Evolutionary conservation across 148 eudicot genomes (phyloP), one percentile per base, ranked within the genome.

Genomic region (Heliamphora exappendiculata): DNA sequence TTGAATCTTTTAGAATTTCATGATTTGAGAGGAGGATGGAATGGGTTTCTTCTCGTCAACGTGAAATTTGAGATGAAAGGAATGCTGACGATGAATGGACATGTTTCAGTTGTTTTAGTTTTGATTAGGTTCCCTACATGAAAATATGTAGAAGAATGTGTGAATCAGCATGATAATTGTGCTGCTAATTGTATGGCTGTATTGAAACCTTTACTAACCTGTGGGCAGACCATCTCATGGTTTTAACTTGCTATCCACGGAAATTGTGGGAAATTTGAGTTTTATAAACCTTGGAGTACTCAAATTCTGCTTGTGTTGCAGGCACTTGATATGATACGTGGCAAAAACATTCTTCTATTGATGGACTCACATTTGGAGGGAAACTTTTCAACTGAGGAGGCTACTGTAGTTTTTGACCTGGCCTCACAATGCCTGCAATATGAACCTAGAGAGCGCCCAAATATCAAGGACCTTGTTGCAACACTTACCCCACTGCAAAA

Each of bases 241-340:
- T 65, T 65, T 65, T 73, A 73, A 20, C 3, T 19, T 41, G 22
- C 53, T 20, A 67, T 22, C 17, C 41, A 5, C 51, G 22, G 45
- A 22, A 17, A 7, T 49, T 63, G 29, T 37, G 39, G 45, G 66
- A 47, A 22, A 26, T 13, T 28, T 36, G 76, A 16, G 19, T 36
- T 55, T 6, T 39, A 31, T 55, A 14, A 34, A 67, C 10, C 20
- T 53, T 14, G 16, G 41, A 24, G 50, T 57, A 14, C 59, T 79
- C 57, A 47, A 79, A n/a, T 37, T 82, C 24, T 55, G 10, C 47
- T 74, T 51, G 44, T 28, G 20, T 45, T 83, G 82, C 91, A 94
- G 98, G 98, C 98, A 53, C 90, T 94, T 60, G 98, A 94, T 76
- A 94, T 94, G 98, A 94, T 94, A 78, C 86, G 93, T 42, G 97